Evolutionary conservation across 768 basidiomycete species (phyloP), one percentile per base, ranked within the genome.

Genomic region (Lentinula guzmanii): DNA sequence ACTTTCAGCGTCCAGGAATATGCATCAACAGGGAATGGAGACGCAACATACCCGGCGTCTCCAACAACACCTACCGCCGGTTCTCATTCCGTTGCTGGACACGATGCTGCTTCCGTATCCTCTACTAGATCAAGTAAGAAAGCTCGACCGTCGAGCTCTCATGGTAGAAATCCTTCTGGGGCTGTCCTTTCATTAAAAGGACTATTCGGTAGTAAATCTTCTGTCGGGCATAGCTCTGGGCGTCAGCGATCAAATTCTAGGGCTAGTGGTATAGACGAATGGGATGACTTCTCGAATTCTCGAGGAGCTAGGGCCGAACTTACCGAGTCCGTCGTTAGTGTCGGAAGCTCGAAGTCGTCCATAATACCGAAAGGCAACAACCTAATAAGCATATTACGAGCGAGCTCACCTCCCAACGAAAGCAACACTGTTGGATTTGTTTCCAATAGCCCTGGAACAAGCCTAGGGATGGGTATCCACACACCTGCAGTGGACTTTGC

Each of bases 131-230:
- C 73, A 18, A 69, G 71, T 35, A 37, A 61, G 64, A 65, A 50
- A 63, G 65, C 16, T 63, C 66, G 11, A 63, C 37, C 55, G 18
- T 65, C 53, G 64, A 68, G 18, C 63, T 53, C 46, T 61, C 68
- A 8, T 66, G 68, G 13, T 68, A 64, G 18, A 56, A 65, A 50
- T 59, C 58, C 65, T 0, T 62, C 65, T 18, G 62, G 64, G 55
- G 77, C 82, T 9, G 83, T 87, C 16, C 80, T 85, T 5, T 79
- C 86, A 2, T 70, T 89, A 50, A 87, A 85, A 66, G 81, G 84
- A 9, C 70, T 90, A 34, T 87, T 88, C 65, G 55, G 39, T 11
- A 72, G 77, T 15, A 65, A 72, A 11, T 70, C 70, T 34, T 50
- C 58, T n/a, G 57, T 58, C 11, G 39, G 54, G 13, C 54, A 55